A percentile compares a stretch with the other conserved stretches of the same genome.
phyloP scores from a whole-genome alignment of 2,329 filamentous ascomycete species.

The Karstenula rhodostoma region DNA sequence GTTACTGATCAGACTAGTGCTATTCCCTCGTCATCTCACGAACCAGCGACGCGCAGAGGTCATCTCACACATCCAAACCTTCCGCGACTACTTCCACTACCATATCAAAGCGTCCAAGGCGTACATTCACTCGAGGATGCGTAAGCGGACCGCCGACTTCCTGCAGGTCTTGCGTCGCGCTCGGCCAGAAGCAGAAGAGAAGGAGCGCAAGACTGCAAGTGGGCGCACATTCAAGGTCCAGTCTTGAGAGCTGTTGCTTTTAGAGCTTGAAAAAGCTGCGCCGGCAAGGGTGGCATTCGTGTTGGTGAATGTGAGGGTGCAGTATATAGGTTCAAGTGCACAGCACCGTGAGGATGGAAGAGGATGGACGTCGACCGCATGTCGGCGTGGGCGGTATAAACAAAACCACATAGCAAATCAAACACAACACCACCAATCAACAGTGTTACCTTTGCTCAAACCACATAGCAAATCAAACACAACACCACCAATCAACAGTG shows the following conservation, averaged over 20 bases:
- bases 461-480: neutral
- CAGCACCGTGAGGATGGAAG: neutral
- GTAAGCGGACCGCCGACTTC: constrained; percentile 96
- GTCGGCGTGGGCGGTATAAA: neutral
- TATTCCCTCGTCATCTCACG: constrained; percentile 94
- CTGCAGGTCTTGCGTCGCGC: constrained; percentile 98
- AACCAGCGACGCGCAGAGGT: constrained; percentile 90
- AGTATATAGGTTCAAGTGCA: neutral
- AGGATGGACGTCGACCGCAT: neutral
- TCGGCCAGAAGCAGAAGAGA: constrained; percentile 93
- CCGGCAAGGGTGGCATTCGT: neutral
- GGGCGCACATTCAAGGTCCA: constrained; percentile 86
- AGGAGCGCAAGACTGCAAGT: constrained; percentile 97
- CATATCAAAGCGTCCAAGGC: constrained; percentile 99
- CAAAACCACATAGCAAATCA: neutral
- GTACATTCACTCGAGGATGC: constrained; percentile 98
- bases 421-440: neutral
- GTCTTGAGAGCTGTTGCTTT: constrained; percentile 34
- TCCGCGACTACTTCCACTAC: constrained; percentile 99
- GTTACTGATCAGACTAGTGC: constrained; percentile 64
- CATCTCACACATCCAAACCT: constrained; percentile 99
- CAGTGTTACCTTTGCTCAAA: too few species aligned
- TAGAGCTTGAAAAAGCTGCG: neutral
- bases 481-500: neutral
- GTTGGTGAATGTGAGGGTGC: neutral